Conservation (phyloP, 73 alveolate genomes). For the Durusdinium trenchii region DNA sequence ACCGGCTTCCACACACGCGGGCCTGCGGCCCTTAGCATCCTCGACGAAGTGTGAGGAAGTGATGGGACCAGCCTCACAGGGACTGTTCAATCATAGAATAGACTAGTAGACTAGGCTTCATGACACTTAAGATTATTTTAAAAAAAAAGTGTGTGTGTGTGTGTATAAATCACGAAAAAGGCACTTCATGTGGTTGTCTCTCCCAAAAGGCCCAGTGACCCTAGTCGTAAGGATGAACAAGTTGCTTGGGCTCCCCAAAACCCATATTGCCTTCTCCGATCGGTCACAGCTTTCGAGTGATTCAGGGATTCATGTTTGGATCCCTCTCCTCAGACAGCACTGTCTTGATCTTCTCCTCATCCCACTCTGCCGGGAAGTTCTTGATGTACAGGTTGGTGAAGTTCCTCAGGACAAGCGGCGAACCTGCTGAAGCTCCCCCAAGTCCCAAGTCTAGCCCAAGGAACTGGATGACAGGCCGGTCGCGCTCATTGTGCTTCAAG, state of each 20-base stretch:
- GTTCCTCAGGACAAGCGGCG: background rate
- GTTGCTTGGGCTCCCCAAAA: background rate
- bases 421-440: too few relatives aligned
- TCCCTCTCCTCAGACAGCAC: background rate
- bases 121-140: too few relatives aligned
- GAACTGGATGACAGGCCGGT: background rate
- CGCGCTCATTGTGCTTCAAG: conserved; percentile 15
- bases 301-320: too few relatives aligned
- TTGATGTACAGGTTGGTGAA: conserved; percentile 45
- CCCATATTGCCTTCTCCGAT: background rate
- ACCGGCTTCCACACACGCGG: background rate
- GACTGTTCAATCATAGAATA: too few relatives aligned
- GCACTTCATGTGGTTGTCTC: background rate
- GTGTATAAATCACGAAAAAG: background rate
- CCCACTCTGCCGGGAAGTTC: conserved; percentile 24
- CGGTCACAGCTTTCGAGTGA: too few relatives aligned
- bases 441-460: background rate
- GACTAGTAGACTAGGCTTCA: too few relatives aligned
- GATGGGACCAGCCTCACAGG: conserved; percentile 13
- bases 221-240: background rate
- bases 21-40: conserved; percentile 1
- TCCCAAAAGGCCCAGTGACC: too few relatives aligned
- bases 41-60: background rate
- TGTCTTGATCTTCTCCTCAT: background rate
- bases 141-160: background rate